phyloP scores from a whole-genome alignment of 2,329 filamentous ascomycete genomes.

The Colletotrichum higginsianum region DNA sequence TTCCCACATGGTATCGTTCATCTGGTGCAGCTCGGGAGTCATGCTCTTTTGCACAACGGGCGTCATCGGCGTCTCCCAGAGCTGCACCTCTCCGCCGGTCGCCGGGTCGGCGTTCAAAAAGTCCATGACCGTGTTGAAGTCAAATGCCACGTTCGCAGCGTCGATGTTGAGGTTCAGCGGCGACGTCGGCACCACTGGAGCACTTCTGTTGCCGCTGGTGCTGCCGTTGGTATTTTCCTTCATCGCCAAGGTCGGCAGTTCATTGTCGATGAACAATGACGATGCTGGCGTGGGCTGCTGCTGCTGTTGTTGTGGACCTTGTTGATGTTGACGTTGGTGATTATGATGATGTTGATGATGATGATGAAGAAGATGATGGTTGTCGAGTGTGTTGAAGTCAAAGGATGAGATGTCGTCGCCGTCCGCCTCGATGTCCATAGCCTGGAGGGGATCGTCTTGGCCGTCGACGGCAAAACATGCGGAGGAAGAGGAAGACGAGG shows the following conservation, averaged over 20 bases:
- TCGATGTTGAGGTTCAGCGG: slow-evolving; percentile 39
- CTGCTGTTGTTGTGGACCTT: slow-evolving; percentile 17
- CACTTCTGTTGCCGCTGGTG: slow-evolving; percentile 5
- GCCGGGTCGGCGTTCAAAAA: slow-evolving; percentile 36
- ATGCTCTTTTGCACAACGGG: slow-evolving; percentile 23
- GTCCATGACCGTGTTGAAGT: slow-evolving; percentile 45
- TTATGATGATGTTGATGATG: slow-evolving; percentile 1
- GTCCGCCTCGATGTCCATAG: slow-evolving; percentile 36
- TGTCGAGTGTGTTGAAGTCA: slow-evolving; percentile 33
- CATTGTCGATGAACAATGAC: slow-evolving; percentile 18
- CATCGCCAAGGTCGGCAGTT: slow-evolving; percentile 16
- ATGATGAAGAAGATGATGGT: slow-evolving; percentile 12
- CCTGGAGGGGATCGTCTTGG: slow-evolving; percentile 27
- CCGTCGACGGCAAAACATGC: not conserved
- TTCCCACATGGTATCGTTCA: slow-evolving; percentile 11
- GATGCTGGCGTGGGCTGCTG: slow-evolving; percentile 11
- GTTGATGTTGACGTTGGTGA: slow-evolving; percentile 15
- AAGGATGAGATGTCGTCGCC: slow-evolving; percentile 20
- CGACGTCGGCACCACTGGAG: slow-evolving; percentile 45
- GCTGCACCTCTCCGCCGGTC: slow-evolving; percentile 34
- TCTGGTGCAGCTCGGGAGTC: slow-evolving; percentile 18
- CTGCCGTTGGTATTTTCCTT: slow-evolving; percentile 12
- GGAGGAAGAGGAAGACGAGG: not conserved
- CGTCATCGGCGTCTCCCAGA: slow-evolving; percentile 38
- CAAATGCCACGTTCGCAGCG: slow-evolving; percentile 50